These are phyloP conservation scores for Cinnamomum micranthum DNA, from an alignment of 164 flowering plant genomes.

Conservation along the genomic window DNA sequence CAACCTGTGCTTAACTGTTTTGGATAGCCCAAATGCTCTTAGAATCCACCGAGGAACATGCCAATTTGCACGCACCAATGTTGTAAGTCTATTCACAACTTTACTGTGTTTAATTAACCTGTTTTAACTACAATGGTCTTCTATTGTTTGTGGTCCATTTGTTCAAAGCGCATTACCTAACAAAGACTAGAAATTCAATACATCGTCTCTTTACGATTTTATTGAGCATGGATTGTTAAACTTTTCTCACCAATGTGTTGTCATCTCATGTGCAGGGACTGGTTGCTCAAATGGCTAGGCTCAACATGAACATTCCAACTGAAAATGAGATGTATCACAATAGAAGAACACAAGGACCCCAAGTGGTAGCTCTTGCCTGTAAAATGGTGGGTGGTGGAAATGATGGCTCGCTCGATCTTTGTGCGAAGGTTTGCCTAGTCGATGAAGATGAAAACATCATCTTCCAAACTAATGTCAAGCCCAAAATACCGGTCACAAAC, in stretches of 20 bases:
- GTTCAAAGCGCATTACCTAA: neutral
- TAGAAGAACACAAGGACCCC: slow-evolving; percentile 30
- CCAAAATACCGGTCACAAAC: slow-evolving; percentile 65
- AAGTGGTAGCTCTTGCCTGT: slow-evolving; percentile 68
- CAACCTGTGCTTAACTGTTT: slow-evolving; percentile 58
- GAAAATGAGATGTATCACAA: slow-evolving; percentile 30
- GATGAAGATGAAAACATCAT: slow-evolving; percentile 71
- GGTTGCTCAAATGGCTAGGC: slow-evolving; percentile 43
- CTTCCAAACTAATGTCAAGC: slow-evolving; percentile 73
- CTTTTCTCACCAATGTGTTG: neutral
- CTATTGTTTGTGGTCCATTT: too few species aligned
- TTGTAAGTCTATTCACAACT: slow-evolving; percentile 17
- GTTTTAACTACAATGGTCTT: too few species aligned
- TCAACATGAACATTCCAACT: slow-evolving; percentile 43
- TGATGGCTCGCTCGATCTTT: slow-evolving; percentile 74
- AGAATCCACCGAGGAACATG: slow-evolving; percentile 55
- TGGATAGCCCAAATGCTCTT: slow-evolving; percentile 55
- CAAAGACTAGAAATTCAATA: neutral
- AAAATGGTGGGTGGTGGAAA: slow-evolving; percentile 94
- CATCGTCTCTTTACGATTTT: neutral
- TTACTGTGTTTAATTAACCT: neutral
- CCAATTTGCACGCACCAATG: slow-evolving; percentile 42
- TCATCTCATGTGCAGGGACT: slow-evolving; percentile 23
- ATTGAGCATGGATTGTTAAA: neutral
- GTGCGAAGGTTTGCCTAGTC: slow-evolving; percentile 81